These are phyloP conservation scores for Lipomyces spencermartinsiae DNA, from an alignment of 805 yeast species.

Conservation along the genomic window DNA sequence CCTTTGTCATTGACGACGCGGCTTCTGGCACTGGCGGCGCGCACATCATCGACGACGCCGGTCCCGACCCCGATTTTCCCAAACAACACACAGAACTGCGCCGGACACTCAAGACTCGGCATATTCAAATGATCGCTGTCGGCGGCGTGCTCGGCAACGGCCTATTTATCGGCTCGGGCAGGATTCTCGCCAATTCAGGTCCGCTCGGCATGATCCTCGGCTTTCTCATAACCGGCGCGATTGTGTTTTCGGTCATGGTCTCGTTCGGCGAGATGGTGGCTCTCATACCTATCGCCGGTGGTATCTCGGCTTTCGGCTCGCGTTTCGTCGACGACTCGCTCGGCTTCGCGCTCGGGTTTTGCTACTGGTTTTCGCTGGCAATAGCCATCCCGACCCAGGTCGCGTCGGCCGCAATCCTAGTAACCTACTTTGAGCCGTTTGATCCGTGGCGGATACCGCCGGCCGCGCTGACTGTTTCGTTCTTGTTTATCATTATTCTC, in stretches of 20 bases:
- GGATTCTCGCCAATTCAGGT: constrained; percentile 56
- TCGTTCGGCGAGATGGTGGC: constrained; percentile 40
- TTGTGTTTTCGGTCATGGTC: constrained; percentile 41
- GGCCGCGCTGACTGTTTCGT: constrained; percentile 73
- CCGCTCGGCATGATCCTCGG: constrained; percentile 51
- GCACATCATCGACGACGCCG: constrained; percentile 31
- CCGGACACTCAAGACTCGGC: constrained; percentile 58
- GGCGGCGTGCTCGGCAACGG: constrained; percentile 83
- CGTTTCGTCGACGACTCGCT: constrained; percentile 58
- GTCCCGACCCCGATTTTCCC: constrained; percentile 6
- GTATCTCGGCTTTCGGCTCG: constrained; percentile 57
- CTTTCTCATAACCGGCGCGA: constrained; percentile 43
- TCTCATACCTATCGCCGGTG: constrained; percentile 59
- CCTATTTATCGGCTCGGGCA: constrained; percentile 71
- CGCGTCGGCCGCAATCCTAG: constrained; percentile 78
- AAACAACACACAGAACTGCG: constrained; percentile 39
- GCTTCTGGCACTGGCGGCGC: constrained; percentile 32
- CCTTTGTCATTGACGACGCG: constrained; percentile 34
- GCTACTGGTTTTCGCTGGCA: constrained; percentile 75
- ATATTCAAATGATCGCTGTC: constrained; percentile 74
- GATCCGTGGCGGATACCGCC: constrained; percentile 58
- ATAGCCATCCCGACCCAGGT: constrained; percentile 80
- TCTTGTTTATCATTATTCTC: constrained; percentile 52
- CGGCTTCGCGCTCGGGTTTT: constrained; percentile 63
- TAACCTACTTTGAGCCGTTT: constrained; percentile 67